Conservation (phyloP, 352 stramenopile species). For the Phytophthora tentaculata region DNA sequence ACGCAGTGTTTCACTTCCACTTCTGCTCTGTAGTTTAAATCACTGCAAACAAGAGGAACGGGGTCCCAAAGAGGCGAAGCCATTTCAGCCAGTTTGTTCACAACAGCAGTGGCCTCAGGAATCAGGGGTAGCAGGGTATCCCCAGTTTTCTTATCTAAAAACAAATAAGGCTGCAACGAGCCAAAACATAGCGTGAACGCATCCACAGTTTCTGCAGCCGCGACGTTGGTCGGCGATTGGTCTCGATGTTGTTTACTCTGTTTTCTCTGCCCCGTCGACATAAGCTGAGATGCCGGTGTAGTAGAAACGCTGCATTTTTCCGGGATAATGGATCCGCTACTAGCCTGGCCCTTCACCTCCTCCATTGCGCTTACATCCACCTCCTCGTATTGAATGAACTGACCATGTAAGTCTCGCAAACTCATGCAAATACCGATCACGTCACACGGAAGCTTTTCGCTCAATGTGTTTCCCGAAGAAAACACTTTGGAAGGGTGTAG, state of each 20-base stretch:
- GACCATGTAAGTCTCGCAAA: too few species aligned
- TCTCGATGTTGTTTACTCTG: background rate
- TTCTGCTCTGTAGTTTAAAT: background rate
- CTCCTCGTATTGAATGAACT: background rate
- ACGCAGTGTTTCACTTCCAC: background rate
- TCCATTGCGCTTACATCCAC: background rate
- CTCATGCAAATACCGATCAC: too few species aligned
- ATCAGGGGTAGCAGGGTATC: background rate
- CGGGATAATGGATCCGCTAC: background rate
- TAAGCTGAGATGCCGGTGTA: background rate
- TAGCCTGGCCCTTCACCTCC: background rate
- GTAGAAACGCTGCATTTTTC: background rate
- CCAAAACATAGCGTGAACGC: background rate
- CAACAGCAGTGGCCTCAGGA: background rate
- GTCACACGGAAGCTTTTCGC: too few species aligned
- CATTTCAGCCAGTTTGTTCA: background rate
- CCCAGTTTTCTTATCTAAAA: background rate
- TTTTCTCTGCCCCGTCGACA: background rate
- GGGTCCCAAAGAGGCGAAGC: background rate
- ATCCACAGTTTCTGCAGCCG: background rate
- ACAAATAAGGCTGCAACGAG: background rate
- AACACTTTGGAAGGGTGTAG: too few species aligned
- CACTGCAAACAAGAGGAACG: background rate
- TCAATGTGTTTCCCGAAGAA: too few species aligned
- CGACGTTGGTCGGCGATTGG: background rate